Conservation (phyloP, 2,329 filamentous ascomycete genomes). For the Talaromyces sp. region DNA sequence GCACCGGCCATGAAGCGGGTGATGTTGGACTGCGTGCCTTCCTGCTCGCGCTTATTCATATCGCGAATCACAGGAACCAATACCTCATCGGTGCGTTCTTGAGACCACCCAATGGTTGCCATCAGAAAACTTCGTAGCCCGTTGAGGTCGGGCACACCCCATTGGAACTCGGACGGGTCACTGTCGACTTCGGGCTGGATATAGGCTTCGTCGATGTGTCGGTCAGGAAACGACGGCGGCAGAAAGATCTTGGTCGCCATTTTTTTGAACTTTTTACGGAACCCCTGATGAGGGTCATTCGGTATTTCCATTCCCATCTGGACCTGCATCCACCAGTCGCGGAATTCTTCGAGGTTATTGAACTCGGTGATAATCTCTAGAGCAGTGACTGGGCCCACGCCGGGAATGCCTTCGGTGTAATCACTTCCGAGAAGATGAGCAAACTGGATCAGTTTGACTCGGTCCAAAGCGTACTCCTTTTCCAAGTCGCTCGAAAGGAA, state of each 20-base stretch:
- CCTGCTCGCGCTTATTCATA: slow-evolving; percentile 82
- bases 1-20: slow-evolving; percentile 81
- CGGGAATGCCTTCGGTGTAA: slow-evolving; percentile 88
- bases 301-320: slow-evolving; percentile 63
- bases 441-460: slow-evolving; percentile 82
- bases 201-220: slow-evolving; percentile 78
- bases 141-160: slow-evolving; percentile 92
- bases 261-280: slow-evolving; percentile 82
- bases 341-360: slow-evolving; percentile 67
- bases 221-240: slow-evolving; percentile 72
- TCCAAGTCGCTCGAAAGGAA: slow-evolving; percentile 82
- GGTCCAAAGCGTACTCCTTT: slow-evolving; percentile 80
- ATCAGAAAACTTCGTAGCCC: slow-evolving; percentile 81
- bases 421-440: slow-evolving; percentile 90
- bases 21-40: slow-evolving; percentile 94
- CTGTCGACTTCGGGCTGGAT: slow-evolving; percentile 79
- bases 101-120: slow-evolving; percentile 86
- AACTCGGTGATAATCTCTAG: slow-evolving; percentile 95
- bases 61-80: slow-evolving; percentile 92
- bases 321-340: slow-evolving; percentile 79
- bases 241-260: slow-evolving; percentile 84
- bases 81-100: slow-evolving; percentile 90
- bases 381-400: slow-evolving; percentile 89
- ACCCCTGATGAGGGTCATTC: slow-evolving; percentile 58
- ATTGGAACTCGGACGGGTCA: slow-evolving; percentile 76